Evolutionary conservation across 371 early-diverging fungal species (phyloP).

Genomic region (Coemansia sp.): DNA sequence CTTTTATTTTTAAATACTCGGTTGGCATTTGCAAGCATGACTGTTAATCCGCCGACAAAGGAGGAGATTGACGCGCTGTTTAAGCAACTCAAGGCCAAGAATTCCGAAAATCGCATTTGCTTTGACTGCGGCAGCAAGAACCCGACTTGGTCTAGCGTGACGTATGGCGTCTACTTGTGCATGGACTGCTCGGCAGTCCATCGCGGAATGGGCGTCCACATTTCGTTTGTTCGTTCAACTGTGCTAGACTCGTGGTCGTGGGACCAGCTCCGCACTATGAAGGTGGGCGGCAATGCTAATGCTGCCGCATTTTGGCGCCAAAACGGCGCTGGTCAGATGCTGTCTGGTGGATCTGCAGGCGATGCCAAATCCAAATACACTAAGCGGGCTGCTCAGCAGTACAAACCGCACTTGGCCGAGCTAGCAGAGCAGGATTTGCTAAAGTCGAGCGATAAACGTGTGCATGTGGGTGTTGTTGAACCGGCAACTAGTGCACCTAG

Average conservation of each 20-base stretch:
- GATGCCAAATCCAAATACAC: constrained; percentile 87
- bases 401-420: constrained; percentile 77
- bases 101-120: constrained; percentile 77
- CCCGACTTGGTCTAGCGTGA: constrained; percentile 96
- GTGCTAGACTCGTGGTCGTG: constrained; percentile 89
- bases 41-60: constrained; percentile 51
- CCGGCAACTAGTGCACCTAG: background rate
- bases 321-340: constrained; percentile 54
- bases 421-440: constrained; percentile 76
- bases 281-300: constrained; percentile 64
- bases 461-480: constrained; percentile 6
- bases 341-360: constrained; percentile 52
- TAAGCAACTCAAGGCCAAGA: constrained; percentile 56
- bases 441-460: constrained; percentile 49
- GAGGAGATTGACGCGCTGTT: constrained; percentile 57
- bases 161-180: constrained; percentile 97
- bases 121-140: constrained; percentile 96
- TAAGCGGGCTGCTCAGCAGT: constrained; percentile 70
- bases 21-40: constrained; percentile 9
- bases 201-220: constrained; percentile 93
- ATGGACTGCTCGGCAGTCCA: constrained; percentile 96
- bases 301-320: constrained; percentile 80
- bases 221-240: constrained; percentile 95
- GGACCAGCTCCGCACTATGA: constrained; percentile 94
- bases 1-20: background rate